These are phyloP conservation scores for Flaveria trinervia DNA, from an alignment of 129 eudicot species.

Conservation along the genomic window DNA sequence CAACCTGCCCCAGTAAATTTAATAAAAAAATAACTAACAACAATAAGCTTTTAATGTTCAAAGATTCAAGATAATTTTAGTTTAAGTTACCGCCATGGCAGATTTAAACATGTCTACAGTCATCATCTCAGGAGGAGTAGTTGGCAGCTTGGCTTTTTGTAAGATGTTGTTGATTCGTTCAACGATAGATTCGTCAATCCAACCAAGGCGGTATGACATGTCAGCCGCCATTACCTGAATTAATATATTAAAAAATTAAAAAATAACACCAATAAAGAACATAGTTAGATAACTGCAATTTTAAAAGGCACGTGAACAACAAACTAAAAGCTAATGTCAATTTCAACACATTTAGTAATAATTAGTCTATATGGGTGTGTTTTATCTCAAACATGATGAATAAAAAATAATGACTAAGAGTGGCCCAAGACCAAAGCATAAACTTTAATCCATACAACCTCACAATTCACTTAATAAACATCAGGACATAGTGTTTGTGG, in stretches of 20 bases:
- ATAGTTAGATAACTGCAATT: background rate
- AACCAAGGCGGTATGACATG: conserved; percentile 87
- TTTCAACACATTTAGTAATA: background rate
- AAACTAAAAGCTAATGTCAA: too few species aligned
- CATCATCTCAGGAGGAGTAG: conserved; percentile 76
- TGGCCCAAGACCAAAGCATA: too few species aligned
- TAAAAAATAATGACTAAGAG: too few species aligned
- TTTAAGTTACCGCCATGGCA: conserved; percentile 78
- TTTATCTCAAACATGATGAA: too few species aligned
- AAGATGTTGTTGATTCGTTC: conserved; percentile 59
- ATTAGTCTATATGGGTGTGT: background rate
- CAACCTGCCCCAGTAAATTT: conserved; percentile 52
- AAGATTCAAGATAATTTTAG: background rate
- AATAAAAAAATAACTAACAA: background rate
- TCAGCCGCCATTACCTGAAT: conserved; percentile 91
- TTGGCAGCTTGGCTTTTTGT: conserved; percentile 74
- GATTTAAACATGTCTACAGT: conserved; percentile 91
- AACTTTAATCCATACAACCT: too few species aligned
- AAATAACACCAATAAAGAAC: conserved; percentile 18
- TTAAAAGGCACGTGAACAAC: too few species aligned
- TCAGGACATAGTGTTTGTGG: background rate
- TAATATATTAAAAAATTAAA: background rate
- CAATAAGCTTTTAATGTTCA: background rate
- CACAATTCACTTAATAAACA: too few species aligned
- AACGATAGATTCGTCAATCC: conserved; percentile 81